A percentile compares a stretch with the other conserved stretches of the same genome.
Evolutionary conservation across 345 rosid species (phyloP).

Genomic region (Microcos paniculata): DNA sequence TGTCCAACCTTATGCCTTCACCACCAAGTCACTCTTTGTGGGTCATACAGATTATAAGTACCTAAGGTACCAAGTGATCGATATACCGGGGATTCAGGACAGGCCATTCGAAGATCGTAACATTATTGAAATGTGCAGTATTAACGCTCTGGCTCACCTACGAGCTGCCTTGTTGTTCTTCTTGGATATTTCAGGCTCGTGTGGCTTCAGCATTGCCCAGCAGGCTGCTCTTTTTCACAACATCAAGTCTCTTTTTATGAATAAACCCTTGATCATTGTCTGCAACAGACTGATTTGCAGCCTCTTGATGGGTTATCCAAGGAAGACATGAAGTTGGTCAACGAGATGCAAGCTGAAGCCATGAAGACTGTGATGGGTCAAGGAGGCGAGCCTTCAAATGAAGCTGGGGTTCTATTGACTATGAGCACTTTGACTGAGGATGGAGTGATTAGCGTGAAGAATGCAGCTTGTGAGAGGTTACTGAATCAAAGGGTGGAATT

Average conservation of each 20-base stretch:
- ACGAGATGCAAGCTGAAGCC: no score
- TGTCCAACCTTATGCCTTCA: constrained; percentile 86
- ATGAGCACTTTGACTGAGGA: no score
- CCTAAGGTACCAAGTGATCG: no score
- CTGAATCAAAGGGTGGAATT: no score
- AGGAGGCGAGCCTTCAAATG: constrained; percentile 50
- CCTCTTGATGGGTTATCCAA: constrained; percentile 79
- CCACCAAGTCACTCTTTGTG: constrained; percentile 87
- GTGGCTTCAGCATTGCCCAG: constrained; percentile 88
- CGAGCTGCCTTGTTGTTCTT: constrained; percentile 86
- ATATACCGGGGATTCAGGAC: no score
- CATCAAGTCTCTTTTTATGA: no score
- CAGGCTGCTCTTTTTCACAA: constrained; percentile 95
- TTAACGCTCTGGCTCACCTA: constrained; percentile 81
- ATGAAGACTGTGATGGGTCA: no score
- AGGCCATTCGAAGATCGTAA: no score
- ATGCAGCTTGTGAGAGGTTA: no score
- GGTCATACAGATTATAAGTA: constrained; percentile 91
- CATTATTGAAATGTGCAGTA: no score
- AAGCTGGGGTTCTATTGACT: constrained; percentile 60
- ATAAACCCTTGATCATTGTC: constrained; percentile 80
- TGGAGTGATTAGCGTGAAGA: no score
- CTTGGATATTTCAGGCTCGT: constrained; percentile 81
- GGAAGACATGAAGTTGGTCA: no score
- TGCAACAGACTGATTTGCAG: constrained; percentile 94